Percentiles rank a stretch among this genome's conserved stretches.
phyloP scores from a whole-genome alignment of 768 basidiomycete genomes.

The Trametes elegans region DNA sequence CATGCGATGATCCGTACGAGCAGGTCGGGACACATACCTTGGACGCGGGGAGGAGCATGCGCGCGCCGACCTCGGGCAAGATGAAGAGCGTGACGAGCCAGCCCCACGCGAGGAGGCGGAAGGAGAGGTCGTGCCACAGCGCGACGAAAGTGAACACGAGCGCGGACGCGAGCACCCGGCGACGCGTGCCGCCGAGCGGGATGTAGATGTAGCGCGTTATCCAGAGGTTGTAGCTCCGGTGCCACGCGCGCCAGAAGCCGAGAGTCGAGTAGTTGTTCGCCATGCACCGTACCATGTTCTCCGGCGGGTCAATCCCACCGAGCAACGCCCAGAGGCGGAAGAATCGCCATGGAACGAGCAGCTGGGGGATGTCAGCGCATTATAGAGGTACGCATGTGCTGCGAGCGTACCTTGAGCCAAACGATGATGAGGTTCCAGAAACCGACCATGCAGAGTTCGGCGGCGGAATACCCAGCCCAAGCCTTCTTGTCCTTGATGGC shows the following conservation, averaged over 20 bases:
- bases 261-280: conserved; percentile 92
- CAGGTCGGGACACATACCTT: conserved; percentile 43
- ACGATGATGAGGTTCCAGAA: conserved; percentile 97
- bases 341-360: conserved; percentile 94
- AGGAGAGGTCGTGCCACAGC: conserved; percentile 93
- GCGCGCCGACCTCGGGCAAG: conserved; percentile 74
- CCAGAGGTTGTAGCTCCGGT: conserved; percentile 96
- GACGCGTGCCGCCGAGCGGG: conserved; percentile 76
- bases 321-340: conserved; percentile 91
- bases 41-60: conserved; percentile 54
- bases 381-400: neutral
- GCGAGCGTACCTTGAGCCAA: conserved; percentile 84
- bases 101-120: conserved; percentile 89
- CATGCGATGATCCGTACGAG: neutral
- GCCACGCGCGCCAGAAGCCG: conserved; percentile 98
- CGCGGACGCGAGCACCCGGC: conserved; percentile 58
- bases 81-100: conserved; percentile 94
- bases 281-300: conserved; percentile 99
- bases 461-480: conserved; percentile 76
- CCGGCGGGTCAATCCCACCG: conserved; percentile 90
- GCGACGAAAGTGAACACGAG: conserved; percentile 96
- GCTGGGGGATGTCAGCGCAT: conserved; percentile 41
- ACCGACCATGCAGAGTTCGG: conserved; percentile 87
- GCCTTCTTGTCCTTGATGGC: conserved; percentile 90
- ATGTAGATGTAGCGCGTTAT: conserved; percentile 92